These are phyloP conservation scores for Colletotrichum horii DNA, from an alignment of 2,329 filamentous ascomycete genomes.

Conservation along the genomic window DNA sequence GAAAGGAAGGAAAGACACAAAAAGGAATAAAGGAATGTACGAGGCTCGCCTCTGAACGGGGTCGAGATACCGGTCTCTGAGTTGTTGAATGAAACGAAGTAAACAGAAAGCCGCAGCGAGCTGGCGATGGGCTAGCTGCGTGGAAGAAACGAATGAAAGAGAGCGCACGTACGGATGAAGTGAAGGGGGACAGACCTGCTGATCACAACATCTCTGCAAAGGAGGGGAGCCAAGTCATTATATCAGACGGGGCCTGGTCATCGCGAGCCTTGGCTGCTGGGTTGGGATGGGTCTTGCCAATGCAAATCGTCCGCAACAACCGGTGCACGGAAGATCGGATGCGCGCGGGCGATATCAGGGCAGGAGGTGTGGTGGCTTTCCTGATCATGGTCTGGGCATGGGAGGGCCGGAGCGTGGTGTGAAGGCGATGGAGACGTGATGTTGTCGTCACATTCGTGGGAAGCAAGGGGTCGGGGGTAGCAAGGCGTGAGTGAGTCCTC, in stretches of 20 bases:
- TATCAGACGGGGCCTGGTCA: conserved; percentile 5
- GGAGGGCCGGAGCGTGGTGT: conserved; percentile 8
- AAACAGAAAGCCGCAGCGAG: not conserved
- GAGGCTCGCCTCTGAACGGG: conserved; percentile 20
- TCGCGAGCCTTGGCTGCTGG: conserved; percentile 6
- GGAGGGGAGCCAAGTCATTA: conserved; percentile 14
- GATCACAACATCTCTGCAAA: not conserved
- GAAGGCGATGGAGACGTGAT: not conserved
- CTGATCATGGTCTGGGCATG: not conserved
- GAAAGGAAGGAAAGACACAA: not conserved
- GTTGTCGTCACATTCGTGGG: not conserved
- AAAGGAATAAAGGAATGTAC: conserved; percentile 14
- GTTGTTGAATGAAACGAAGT: not conserved
- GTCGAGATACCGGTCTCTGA: conserved; percentile 24
- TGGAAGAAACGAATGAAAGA: conserved; percentile 18
- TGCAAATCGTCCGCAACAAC: conserved; percentile 3
- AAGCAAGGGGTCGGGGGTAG: not conserved
- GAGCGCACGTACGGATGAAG: conserved; percentile 3
- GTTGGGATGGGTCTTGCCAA: not conserved
- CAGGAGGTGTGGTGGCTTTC: not conserved
- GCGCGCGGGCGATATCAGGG: not conserved
- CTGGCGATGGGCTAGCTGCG: not conserved
- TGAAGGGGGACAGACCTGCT: conserved; percentile 18
- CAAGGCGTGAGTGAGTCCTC: not conserved
- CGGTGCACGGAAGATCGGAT: conserved; percentile 10